A percentile compares a stretch with the other conserved stretches of the same genome.
Conservation (phyloP, 208 protist species). For the Angomonas ambiguus region DNA sequence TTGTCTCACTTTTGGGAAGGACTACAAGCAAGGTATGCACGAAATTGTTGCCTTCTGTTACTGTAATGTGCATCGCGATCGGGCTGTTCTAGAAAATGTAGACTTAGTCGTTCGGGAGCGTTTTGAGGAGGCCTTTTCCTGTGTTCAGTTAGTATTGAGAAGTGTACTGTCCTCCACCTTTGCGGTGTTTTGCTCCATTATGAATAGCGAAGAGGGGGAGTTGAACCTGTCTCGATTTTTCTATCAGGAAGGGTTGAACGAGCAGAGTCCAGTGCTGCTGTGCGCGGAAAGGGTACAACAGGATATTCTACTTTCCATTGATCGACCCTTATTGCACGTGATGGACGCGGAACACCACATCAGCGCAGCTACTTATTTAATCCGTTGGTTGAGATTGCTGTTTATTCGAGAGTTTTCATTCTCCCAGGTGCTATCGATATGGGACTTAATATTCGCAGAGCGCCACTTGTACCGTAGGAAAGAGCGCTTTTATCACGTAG, state of each 20-base stretch:
- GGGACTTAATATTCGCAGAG: slow-evolving; percentile 80
- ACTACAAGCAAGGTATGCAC: slow-evolving; percentile 91
- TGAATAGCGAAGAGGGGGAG: slow-evolving; percentile 21
- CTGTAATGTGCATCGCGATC: slow-evolving; percentile 33
- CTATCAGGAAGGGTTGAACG: slow-evolving; percentile 18
- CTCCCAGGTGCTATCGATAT: slow-evolving; percentile 49
- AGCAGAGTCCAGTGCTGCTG: slow-evolving; percentile 30
- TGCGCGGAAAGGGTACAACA: slow-evolving; percentile 50
- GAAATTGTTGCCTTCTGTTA: slow-evolving; percentile 88
- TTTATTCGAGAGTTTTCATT: slow-evolving; percentile 87
- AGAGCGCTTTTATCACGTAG: slow-evolving; percentile 18
- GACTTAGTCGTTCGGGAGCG: neutral
- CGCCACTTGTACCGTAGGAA: slow-evolving; percentile 15
- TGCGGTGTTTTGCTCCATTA: slow-evolving; percentile 44
- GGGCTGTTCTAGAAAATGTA: slow-evolving; percentile 12
- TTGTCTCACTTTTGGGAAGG: slow-evolving; percentile 37
- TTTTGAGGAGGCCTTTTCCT: neutral
- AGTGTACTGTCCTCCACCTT: slow-evolving; percentile 17
- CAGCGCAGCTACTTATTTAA: slow-evolving; percentile 68
- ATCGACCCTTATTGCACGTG: slow-evolving; percentile 47
- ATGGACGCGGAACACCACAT: slow-evolving; percentile 69
- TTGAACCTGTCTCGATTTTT: slow-evolving; percentile 47
- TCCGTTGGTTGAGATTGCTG: slow-evolving; percentile 87
- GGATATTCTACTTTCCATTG: slow-evolving; percentile 42
- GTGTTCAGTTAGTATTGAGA: neutral